Conservation (phyloP, 2,329 filamentous ascomycete species). For the Cordyceps tenuipes region DNA sequence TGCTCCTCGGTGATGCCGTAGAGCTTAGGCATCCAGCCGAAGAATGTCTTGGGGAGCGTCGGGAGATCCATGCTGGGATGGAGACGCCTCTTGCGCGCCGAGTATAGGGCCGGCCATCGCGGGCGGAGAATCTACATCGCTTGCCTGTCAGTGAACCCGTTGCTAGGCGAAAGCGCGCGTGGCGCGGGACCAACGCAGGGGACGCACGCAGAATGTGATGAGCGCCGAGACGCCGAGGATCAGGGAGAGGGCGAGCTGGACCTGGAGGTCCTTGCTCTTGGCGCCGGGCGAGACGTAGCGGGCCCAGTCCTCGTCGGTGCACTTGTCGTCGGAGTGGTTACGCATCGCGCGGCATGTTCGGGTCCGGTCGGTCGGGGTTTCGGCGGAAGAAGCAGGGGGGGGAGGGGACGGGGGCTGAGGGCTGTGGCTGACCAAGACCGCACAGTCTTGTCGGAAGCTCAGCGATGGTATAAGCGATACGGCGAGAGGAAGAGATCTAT, state of each 20-base stretch:
- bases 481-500: background rate
- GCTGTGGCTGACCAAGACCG: background rate
- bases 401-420: background rate
- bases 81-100: conserved; percentile 73
- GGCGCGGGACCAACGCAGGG: too few species aligned
- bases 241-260: conserved; percentile 67
- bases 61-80: conserved; percentile 56
- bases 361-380: background rate
- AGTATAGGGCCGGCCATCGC: conserved; percentile 85
- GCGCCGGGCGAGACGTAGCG: background rate
- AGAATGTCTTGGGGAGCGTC: conserved; percentile 70
- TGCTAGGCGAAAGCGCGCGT: too few species aligned
- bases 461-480: background rate
- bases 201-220: conserved; percentile 63
- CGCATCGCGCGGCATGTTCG: conserved; percentile 13
- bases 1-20: conserved; percentile 83
- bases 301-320: conserved; percentile 16
- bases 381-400: background rate
- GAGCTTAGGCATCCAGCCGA: conserved; percentile 87
- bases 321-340: conserved; percentile 16
- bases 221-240: conserved; percentile 64
- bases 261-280: conserved; percentile 37
- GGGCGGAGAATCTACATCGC: conserved; percentile 64
- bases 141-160: conserved; percentile 1
- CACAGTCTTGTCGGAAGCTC: background rate